Evolutionary conservation across 352 stramenopile genomes (phyloP), one percentile per base, ranked within the genome.

Genomic region (Aphanomyces cochlioides): DNA sequence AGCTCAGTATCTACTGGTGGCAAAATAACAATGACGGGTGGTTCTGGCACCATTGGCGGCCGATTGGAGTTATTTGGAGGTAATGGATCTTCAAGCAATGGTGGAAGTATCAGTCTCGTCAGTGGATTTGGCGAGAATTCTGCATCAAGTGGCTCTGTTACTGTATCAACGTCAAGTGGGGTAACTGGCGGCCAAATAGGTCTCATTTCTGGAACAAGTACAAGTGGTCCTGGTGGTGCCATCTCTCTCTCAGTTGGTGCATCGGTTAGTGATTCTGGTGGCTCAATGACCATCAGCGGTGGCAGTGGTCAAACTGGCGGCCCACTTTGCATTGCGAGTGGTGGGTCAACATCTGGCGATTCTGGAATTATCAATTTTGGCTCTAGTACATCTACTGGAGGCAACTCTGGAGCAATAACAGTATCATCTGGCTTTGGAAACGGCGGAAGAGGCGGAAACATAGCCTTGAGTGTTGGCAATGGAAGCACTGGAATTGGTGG

Each of bases 31-130:
- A 15, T 67, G 36, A 19, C 36, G n/a, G 41, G 41, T 40, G 59
- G 59, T 1, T 3, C 40, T 17, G 47, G 59, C 21, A 67, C 59
- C 6, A 28, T 54, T 12, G 83, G 83, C 59, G 88, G 88, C n/a
- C 77, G 92, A 47, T 79, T 96, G 5, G 21, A 13, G n/a, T 17
- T 63, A 12, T 34, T 77, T 3, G 56, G 56, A 17, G 56, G 56
- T 13, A 34, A 10, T 15, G 36, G 34, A 8, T 45, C 21, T 15
- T 39, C 56, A 10, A 38, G 21, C 19, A 34, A n/a, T 63, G 60
- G 60, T 7, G 60, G 60, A 38, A 41, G 15, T 19, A 43, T 67
- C 7, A 39, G 5, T 5, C 21, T 67, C 6, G 56, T 17, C 28
- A 67, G 60, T 15, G 60, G 60, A 8, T 10, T 43, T 15, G 60